These are phyloP conservation scores for Cicer judaicum DNA, from an alignment of 306 rosid species.

Conservation along the genomic window DNA sequence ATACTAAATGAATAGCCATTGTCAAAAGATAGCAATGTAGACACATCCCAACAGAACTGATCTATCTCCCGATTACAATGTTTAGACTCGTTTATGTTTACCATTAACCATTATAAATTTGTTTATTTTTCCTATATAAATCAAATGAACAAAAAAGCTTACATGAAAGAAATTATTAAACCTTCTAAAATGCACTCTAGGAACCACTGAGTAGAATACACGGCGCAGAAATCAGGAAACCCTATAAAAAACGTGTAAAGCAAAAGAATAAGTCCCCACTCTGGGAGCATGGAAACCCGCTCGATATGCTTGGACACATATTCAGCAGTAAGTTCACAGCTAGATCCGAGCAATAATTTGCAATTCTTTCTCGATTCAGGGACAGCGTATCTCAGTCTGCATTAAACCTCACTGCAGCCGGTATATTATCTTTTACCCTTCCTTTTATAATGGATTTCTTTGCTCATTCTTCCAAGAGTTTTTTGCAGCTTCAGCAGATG, in stretches of 20 bases:
- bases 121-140: conserved; percentile 53
- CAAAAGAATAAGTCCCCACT: conserved; percentile 40
- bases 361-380: conserved; percentile 19
- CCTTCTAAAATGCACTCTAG: conserved; percentile 46
- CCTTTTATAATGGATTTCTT: conserved; percentile 52
- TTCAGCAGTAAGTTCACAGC: conserved; percentile 39
- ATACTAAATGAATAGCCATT: conserved; percentile 1
- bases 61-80: conserved; percentile 30
- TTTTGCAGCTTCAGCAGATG: conserved; percentile 77
- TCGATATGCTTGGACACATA: conserved; percentile 31
- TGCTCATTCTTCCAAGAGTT: conserved; percentile 89
- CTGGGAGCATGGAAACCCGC: conserved; percentile 29
- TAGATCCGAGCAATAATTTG: conserved; percentile 38
- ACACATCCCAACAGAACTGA: not conserved
- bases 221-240: conserved; percentile 45
- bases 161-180: conserved; percentile 39
- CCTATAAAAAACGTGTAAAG: conserved; percentile 47
- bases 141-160: conserved; percentile 38
- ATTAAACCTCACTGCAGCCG: conserved; percentile 11
- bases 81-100: conserved; percentile 15
- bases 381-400: conserved; percentile 19
- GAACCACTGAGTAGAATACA: conserved; percentile 51
- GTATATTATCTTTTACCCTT: conserved; percentile 17
- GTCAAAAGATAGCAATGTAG: conserved; percentile 13
- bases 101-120: conserved; percentile 18